A percentile compares a stretch with the other conserved stretches of the same genome.
These are phyloP conservation scores for Termitomyces sp. DNA, from an alignment of 768 basidiomycete species.

Conservation along the genomic window DNA sequence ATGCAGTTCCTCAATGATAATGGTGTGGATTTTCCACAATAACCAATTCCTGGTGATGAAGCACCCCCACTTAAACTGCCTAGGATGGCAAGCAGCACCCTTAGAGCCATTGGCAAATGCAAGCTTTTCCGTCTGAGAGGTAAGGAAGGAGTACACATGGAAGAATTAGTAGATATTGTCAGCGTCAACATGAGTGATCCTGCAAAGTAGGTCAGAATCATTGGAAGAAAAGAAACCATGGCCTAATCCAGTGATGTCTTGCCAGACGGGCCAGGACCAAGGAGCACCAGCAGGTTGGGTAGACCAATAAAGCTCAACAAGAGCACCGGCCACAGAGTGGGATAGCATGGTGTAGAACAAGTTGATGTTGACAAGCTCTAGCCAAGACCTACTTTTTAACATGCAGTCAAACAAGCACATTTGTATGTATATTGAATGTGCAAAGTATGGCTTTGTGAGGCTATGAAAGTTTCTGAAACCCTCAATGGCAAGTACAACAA, in stretches of 20 bases:
- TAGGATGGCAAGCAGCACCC: conserved; percentile 5
- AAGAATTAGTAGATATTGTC: conserved; percentile 11
- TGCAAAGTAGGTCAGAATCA: conserved; percentile 12
- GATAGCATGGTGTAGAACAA: neutral
- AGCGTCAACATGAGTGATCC: conserved; percentile 8
- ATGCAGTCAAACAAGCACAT: too few relatives aligned
- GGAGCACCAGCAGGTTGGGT: conserved; percentile 3
- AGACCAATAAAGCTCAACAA: conserved; percentile 10
- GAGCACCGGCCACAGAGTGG: conserved; percentile 12
- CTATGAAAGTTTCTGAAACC: too few relatives aligned
- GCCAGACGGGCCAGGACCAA: conserved; percentile 15
- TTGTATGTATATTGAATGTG: too few relatives aligned
- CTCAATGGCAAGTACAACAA: too few relatives aligned
- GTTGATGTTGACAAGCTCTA: too few relatives aligned
- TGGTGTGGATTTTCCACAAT: conserved; percentile 10
- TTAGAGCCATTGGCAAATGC: neutral
- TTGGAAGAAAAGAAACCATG: conserved; percentile 18
- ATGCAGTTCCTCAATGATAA: conserved; percentile 6
- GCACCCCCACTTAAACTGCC: conserved; percentile 9
- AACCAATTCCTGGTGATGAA: conserved; percentile 10
- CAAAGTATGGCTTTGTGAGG: too few relatives aligned
- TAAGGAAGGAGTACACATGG: neutral
- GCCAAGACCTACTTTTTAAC: too few relatives aligned
- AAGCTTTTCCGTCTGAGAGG: neutral
- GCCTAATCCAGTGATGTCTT: conserved; percentile 14